Base-by-base conservation (phyloP, 2,329 filamentous ascomycete species). In the Tetracladium maxilliforme region DNA sequence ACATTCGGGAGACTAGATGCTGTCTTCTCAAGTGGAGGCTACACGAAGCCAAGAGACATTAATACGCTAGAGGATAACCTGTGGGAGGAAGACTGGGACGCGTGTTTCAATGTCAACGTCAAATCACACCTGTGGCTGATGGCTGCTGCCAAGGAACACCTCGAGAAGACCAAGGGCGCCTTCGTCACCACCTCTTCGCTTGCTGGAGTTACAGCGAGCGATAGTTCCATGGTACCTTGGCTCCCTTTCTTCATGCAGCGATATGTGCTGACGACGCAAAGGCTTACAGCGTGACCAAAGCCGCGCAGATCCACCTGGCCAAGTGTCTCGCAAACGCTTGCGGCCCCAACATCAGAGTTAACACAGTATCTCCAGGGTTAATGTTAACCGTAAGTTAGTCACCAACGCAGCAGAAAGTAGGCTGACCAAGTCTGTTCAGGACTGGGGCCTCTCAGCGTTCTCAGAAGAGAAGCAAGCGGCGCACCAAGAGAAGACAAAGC, bases 201-300 rank as follows among this genome's bases (percentile, higher is more conserved):
- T 14, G 73, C 74, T 1, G 74, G 72, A 1, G 63, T 79, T 3
- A 69, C 61, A 37, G 61, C 67, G 1, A 67, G 60, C 30, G 74
- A 74, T 2, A 76, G 69, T 33, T 64, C 63, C 3, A 42, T 76
- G 34, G 59, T 63, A 41, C 37, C 46, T 31, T 17, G 7, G 22
- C 8, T 25, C 12, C 13, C 13, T 22, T 4, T 15, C n/a, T 12
- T 25, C 19, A 14, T 12, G 19, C 18, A n/a, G 11, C 10, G 6
- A 21, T 20, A 8, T 27, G 21, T 18, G 13, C 17, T 29, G 7
- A 24, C 11, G 9, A 6, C 21, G 16, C 13, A 19, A 23, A 64
- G 73, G 68, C 81, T 4, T 90, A 90, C 41, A 60, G 71, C 1
- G 74, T 86, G 11, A 79, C 77, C 19, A 90, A 90, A 45, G 67